phyloP scores from a whole-genome alignment of 2,329 filamentous ascomycete species.

The Penicillium sp. region DNA sequence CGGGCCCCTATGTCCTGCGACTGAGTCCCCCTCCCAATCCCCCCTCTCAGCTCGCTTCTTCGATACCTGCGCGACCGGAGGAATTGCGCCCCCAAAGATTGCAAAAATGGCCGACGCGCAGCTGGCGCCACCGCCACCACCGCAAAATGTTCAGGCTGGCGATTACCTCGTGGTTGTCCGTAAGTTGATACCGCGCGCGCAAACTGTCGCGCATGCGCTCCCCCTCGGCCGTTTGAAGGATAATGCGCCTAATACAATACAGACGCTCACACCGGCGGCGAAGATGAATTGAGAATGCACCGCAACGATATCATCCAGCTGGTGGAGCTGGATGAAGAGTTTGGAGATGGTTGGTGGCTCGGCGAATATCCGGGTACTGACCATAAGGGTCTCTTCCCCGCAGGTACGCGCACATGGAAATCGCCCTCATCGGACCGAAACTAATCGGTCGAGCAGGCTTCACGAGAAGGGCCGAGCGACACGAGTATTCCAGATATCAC shows the following conservation, averaged over 20 bases:
- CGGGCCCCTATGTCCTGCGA: slow-evolving; percentile 32
- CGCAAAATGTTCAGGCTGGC: slow-evolving; percentile 40
- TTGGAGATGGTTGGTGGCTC: slow-evolving; percentile 66
- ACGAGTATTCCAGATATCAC: slow-evolving; percentile 12
- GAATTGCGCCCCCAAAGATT: slow-evolving; percentile 5
- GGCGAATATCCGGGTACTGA: slow-evolving; percentile 48
- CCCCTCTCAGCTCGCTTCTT: slow-evolving; percentile 13
- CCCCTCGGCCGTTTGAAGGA: slow-evolving; percentile 2
- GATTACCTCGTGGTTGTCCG: slow-evolving; percentile 48
- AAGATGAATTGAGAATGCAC: slow-evolving; percentile 84
- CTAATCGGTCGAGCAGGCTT: slow-evolving; percentile 16
- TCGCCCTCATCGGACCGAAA: not conserved
- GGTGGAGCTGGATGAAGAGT: slow-evolving; percentile 66
- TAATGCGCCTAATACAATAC: slow-evolving; percentile 15
- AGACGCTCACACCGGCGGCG: slow-evolving; percentile 93
- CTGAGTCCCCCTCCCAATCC: slow-evolving; percentile 15
- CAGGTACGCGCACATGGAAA: slow-evolving; percentile 35
- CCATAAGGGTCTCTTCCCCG: slow-evolving; percentile 50
- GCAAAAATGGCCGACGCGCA: slow-evolving; percentile 14
- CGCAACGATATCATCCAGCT: slow-evolving; percentile 70
- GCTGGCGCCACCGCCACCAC: slow-evolving; percentile 25
- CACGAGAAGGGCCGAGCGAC: slow-evolving; percentile 17
- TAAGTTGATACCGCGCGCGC: slow-evolving; percentile 33
- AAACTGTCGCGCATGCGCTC: slow-evolving; percentile 7
- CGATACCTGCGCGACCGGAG: slow-evolving; percentile 13